These are phyloP conservation scores for Erythrophleum ivorense DNA, from an alignment of 331 rosid species.

Conservation along the genomic window DNA sequence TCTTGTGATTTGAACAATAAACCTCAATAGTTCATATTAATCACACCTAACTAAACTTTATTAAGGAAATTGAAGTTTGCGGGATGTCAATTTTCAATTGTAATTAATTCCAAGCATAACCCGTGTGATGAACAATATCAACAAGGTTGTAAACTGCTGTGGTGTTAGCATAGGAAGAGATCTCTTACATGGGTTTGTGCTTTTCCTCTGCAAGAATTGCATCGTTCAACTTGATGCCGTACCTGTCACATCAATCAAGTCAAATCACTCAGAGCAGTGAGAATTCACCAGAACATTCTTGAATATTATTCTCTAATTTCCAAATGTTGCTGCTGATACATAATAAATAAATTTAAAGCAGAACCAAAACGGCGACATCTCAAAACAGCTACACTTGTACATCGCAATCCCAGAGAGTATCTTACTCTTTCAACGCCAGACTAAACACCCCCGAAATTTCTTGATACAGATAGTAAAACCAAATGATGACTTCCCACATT, in stretches of 20 bases:
- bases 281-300: slow-evolving; percentile 2
- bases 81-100: not conserved
- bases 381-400: not conserved
- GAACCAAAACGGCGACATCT: not conserved
- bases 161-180: not conserved
- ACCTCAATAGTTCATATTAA: not conserved
- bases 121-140: not conserved
- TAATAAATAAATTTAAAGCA: not conserved
- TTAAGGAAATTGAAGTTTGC: not conserved
- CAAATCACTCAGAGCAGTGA: slow-evolving; percentile 28
- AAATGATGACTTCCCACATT: not conserved
- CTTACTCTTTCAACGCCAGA: not conserved
- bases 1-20: not conserved
- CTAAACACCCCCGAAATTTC: not conserved
- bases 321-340: not conserved
- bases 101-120: not conserved
- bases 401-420: not conserved
- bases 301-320: slow-evolving; percentile 9
- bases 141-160: not conserved
- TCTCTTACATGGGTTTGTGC: slow-evolving; percentile 81
- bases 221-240: slow-evolving; percentile 74
- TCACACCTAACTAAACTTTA: not conserved
- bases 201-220: slow-evolving; percentile 96
- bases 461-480: too few relatives aligned
- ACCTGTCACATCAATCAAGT: slow-evolving; percentile 51